phyloP scores from a whole-genome alignment of 176 grass and related monocot species.

The Phoenix roebelenii region DNA sequence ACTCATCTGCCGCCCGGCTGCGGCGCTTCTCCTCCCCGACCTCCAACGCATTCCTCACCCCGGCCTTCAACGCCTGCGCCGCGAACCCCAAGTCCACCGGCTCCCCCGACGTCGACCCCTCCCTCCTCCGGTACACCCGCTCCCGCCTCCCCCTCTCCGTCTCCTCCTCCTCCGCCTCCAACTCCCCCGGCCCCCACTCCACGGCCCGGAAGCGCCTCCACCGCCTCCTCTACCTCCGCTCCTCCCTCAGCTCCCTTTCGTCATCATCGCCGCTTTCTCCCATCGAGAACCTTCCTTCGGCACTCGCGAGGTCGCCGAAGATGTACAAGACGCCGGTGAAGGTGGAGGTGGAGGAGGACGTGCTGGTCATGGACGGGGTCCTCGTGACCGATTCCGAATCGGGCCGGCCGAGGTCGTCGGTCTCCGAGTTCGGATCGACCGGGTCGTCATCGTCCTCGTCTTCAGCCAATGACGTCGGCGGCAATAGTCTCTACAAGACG shows the following conservation, averaged over 20 bases:
- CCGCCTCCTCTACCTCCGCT: constrained; percentile 27
- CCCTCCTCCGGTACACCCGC: constrained; percentile 48
- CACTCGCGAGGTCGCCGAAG: too few relatives aligned
- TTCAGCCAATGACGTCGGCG: background rate
- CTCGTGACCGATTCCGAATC: constrained; percentile 15
- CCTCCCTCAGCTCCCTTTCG: constrained; percentile 17
- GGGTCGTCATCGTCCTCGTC: too few relatives aligned
- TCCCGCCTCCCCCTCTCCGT: background rate
- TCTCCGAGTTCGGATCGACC: background rate
- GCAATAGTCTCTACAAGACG: constrained; percentile 1
- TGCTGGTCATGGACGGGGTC: constrained; percentile 42
- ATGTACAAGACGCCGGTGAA: constrained; percentile 3
- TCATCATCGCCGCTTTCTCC: too few relatives aligned
- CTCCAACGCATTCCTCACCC: constrained; percentile 29
- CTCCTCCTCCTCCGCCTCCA: constrained; percentile 6
- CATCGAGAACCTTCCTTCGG: too few relatives aligned
- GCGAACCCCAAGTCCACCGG: constrained; percentile 15
- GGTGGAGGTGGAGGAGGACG: constrained; percentile 23
- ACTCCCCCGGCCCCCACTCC: constrained; percentile 20
- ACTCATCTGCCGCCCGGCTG: constrained; percentile 21
- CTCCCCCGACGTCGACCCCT: constrained; percentile 32
- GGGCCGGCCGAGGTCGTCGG: background rate
- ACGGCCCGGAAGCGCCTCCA: constrained; percentile 9
- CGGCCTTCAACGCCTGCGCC: constrained; percentile 38
- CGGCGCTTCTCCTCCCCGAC: constrained; percentile 37